These are phyloP conservation scores for Aspergillus carbonarius DNA, from an alignment of 2,329 filamentous ascomycete species.

Conservation along the genomic window DNA sequence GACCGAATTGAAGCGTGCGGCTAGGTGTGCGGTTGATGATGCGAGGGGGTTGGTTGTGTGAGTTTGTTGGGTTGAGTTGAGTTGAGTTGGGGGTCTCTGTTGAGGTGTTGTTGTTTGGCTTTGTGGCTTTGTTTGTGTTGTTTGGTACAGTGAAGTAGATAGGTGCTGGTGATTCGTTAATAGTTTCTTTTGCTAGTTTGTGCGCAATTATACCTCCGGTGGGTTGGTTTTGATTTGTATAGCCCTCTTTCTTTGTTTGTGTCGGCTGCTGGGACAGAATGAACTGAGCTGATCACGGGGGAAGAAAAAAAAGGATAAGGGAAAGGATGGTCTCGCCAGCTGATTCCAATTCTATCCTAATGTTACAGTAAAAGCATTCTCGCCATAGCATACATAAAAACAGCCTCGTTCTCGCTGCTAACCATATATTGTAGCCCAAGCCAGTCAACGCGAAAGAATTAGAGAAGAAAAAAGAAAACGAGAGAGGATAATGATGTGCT, in stretches of 20 bases:
- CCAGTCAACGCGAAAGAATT: background rate
- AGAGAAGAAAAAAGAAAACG: background rate
- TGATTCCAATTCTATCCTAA: conserved; percentile 15
- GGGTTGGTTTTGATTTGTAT: background rate
- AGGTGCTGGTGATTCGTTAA: background rate
- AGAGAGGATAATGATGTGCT: background rate
- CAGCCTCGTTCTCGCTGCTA: background rate
- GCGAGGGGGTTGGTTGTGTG: conserved; percentile 51
- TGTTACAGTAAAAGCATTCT: conserved; percentile 17
- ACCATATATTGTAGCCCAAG: background rate
- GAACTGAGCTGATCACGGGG: background rate
- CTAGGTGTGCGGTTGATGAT: conserved; percentile 73
- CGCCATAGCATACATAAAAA: conserved; percentile 12
- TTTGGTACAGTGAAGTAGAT: background rate
- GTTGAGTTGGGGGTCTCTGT: background rate
- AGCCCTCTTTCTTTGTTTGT: background rate
- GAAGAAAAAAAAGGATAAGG: background rate
- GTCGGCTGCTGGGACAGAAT: background rate
- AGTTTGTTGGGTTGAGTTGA: background rate
- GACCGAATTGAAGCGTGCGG: conserved; percentile 80
- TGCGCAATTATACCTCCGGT: background rate
- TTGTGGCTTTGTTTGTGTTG: background rate
- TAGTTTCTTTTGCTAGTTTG: background rate
- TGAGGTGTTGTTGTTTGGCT: background rate
- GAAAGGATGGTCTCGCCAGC: conserved; percentile 2